A percentile compares a stretch with the other conserved stretches of the same genome.
Evolutionary conservation across 306 rosid genomes (phyloP).

Genomic region (Malus sylvestris): DNA sequence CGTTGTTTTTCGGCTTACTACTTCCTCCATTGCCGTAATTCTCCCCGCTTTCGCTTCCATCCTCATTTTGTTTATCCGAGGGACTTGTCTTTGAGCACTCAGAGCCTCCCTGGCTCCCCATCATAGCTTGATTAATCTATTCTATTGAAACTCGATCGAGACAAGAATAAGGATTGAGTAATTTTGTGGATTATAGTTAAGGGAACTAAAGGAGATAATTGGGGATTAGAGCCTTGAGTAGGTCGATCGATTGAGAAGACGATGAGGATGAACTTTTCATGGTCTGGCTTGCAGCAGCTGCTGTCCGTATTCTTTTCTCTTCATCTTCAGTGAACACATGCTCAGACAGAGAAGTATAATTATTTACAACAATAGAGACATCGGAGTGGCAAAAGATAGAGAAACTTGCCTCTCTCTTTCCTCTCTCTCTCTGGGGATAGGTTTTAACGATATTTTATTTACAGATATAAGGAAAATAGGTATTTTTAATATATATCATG

Average conservation of each 20-base stretch:
- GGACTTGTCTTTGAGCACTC: conserved; percentile 57
- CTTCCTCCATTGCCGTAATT: conserved; percentile 21
- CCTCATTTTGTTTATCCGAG: conserved; percentile 18
- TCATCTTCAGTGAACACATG: conserved; percentile 10
- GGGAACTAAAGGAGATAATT: conserved; percentile 11
- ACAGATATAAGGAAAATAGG: conserved; percentile 9
- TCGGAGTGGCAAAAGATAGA: conserved; percentile 16
- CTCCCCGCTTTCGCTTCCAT: conserved; percentile 31
- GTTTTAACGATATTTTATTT: conserved; percentile 28
- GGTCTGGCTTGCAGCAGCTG: background rate
- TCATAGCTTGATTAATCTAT: conserved; percentile 17
- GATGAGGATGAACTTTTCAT: conserved; percentile 9
- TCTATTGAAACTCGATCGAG: background rate
- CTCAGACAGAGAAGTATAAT: conserved; percentile 3
- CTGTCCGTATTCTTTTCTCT: background rate
- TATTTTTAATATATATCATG: background rate
- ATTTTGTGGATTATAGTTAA: background rate
- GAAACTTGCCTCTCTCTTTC: background rate
- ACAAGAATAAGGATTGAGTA: background rate
- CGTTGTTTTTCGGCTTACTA: conserved; percentile 22
- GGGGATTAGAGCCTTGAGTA: conserved; percentile 14
- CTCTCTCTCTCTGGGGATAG: conserved; percentile 16
- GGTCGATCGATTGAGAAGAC: conserved; percentile 3
- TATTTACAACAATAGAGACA: conserved; percentile 11
- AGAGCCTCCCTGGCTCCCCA: conserved; percentile 21